Evolutionary conservation across 495 filamentous ascomycete species (phyloP).

Genomic region (Sordaria brevicollis): DNA sequence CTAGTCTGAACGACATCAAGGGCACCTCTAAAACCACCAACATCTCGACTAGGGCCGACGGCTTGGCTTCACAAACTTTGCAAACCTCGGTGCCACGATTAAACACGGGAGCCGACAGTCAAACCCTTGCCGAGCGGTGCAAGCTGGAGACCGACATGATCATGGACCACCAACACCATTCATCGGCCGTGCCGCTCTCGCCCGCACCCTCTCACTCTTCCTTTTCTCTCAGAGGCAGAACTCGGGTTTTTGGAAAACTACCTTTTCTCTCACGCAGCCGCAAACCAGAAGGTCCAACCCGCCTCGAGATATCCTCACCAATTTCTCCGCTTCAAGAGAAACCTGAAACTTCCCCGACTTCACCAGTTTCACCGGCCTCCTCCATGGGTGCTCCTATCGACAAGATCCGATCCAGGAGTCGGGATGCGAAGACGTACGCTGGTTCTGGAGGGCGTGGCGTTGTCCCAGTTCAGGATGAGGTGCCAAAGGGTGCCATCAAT

Average conservation of each 20-base stretch:
- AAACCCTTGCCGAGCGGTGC: conserved; percentile 33
- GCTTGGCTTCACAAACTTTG: not conserved
- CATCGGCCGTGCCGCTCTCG: conserved; percentile 12
- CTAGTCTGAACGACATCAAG: not conserved
- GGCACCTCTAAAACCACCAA: not conserved
- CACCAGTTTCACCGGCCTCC: conserved; percentile 16
- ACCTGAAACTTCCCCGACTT: conserved; percentile 4
- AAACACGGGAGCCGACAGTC: conserved; percentile 28
- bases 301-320: conserved; percentile 1
- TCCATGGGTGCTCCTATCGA: conserved; percentile 4
- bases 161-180: conserved; percentile 24
- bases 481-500: conserved; percentile 77
- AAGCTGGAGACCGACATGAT: conserved; percentile 25
- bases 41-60: not conserved
- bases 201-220: conserved; percentile 8
- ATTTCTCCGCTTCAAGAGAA: conserved; percentile 1
- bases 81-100: conserved; percentile 21
- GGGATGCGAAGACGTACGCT: conserved; percentile 8
- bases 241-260: conserved; percentile 29
- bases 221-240: conserved; percentile 19
- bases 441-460: conserved; percentile 25
- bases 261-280: conserved; percentile 23
- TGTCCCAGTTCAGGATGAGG: conserved; percentile 57
- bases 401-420: conserved; percentile 13
- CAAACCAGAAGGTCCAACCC: conserved; percentile 16